These are phyloP conservation scores for Citrus reticulata DNA, from an alignment of 345 rosid genomes.

Conservation along the genomic window DNA sequence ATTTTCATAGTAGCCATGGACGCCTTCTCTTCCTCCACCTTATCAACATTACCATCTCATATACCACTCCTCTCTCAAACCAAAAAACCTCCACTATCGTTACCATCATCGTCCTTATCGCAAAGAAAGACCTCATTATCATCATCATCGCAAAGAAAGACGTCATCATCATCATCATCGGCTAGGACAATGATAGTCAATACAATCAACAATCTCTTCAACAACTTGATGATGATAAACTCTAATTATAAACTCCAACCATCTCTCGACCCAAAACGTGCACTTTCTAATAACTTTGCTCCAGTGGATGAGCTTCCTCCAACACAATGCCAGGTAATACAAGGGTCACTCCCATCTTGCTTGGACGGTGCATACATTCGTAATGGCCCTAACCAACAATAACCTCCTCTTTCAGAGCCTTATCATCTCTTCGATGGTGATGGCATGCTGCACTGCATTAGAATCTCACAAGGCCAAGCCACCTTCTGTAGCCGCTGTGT, in stretches of 20 bases:
- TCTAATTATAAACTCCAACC: slow-evolving; percentile 32
- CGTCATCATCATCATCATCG: neutral
- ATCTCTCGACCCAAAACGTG: slow-evolving; percentile 46
- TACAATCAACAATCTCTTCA: slow-evolving; percentile 42
- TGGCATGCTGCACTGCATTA: slow-evolving; percentile 56
- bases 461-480: slow-evolving; percentile 36
- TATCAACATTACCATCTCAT: neutral
- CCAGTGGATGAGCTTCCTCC: slow-evolving; percentile 63
- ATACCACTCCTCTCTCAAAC: neutral
- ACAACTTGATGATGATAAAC: slow-evolving; percentile 41
- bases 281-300: slow-evolving; percentile 44
- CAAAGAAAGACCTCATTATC: neutral
- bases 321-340: slow-evolving; percentile 40
- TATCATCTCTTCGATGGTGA: slow-evolving; percentile 64
- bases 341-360: slow-evolving; percentile 49
- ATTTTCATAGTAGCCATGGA: neutral
- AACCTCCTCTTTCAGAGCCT: slow-evolving; percentile 46
- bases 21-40: neutral
- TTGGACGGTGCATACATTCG: slow-evolving; percentile 60
- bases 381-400: slow-evolving; percentile 65
- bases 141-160: no score
- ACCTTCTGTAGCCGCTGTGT: slow-evolving; percentile 53
- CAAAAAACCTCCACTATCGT: neutral
- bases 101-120: neutral
- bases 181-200: slow-evolving; percentile 19